Evolutionary conservation across 257 asterid genomes (phyloP).

Genomic region (Galeopsis tetrahit): DNA sequence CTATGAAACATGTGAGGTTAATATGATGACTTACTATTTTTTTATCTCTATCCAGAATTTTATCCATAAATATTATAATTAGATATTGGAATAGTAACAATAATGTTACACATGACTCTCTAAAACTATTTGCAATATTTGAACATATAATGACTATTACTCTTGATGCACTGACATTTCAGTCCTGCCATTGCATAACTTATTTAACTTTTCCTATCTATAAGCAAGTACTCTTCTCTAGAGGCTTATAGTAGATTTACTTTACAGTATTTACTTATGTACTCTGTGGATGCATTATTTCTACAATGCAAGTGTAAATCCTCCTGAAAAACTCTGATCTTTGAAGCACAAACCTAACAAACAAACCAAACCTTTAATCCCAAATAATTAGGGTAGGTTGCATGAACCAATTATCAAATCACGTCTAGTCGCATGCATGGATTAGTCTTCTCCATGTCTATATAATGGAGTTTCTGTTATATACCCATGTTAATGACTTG

Average conservation of each 20-base stretch:
- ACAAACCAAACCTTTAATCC: no score
- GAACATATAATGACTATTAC: background rate
- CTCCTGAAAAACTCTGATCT: background rate
- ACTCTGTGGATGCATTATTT: background rate
- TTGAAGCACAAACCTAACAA: background rate
- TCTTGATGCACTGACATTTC: background rate
- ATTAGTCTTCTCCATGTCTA: background rate
- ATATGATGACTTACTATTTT: background rate
- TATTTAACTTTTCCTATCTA: background rate
- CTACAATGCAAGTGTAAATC: background rate
- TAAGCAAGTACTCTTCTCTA: background rate
- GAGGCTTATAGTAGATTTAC: background rate
- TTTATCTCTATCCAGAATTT: background rate
- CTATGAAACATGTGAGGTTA: background rate
- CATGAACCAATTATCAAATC: no score
- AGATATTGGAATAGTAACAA: conserved; percentile 12
- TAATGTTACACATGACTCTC: background rate
- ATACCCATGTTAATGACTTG: background rate
- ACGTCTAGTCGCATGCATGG: no score
- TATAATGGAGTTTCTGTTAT: conserved; percentile 1
- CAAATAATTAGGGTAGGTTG: no score
- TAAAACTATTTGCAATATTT: background rate
- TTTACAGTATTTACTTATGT: no score
- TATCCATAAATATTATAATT: background rate
- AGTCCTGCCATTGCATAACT: background rate